A percentile compares a stretch with the other conserved stretches of the same genome.
Evolutionary conservation across 1,284 basidiomycete species (phyloP).

Genomic region (Trametes sp.): DNA sequence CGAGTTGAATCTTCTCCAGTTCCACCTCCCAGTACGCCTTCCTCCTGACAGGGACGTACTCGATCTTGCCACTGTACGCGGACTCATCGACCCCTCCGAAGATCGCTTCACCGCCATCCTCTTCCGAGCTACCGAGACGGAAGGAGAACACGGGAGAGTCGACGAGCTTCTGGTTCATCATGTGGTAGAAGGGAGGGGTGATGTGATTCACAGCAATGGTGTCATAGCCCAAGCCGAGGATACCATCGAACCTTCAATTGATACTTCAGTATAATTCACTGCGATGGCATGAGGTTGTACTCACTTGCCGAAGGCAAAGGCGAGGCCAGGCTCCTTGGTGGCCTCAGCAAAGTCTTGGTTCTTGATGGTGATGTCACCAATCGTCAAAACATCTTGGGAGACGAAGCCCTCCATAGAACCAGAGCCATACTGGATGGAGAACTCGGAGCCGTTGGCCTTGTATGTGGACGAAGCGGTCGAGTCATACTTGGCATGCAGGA

Average conservation of each 20-base stretch:
- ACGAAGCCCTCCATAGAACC: slow-evolving; percentile 98
- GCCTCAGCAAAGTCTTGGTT: slow-evolving; percentile 96
- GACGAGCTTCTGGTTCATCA: slow-evolving; percentile 87
- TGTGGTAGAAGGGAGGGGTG: slow-evolving; percentile 94
- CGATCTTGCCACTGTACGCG: slow-evolving; percentile 86
- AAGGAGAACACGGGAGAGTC: slow-evolving; percentile 94
- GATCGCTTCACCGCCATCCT: slow-evolving; percentile 91
- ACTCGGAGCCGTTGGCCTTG: slow-evolving; percentile 91
- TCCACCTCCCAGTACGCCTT: slow-evolving; percentile 99
- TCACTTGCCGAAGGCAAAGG: slow-evolving; percentile 96
- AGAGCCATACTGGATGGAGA: slow-evolving; percentile 95
- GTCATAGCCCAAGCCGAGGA: slow-evolving; percentile 94
- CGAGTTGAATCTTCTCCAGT: slow-evolving; percentile 86
- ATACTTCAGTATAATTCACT: neutral
- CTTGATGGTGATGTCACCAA: slow-evolving; percentile 86
- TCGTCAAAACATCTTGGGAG: slow-evolving; percentile 83
- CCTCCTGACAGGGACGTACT: slow-evolving; percentile 92
- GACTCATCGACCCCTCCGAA: slow-evolving; percentile 91
- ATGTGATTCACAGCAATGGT: slow-evolving; percentile 97
- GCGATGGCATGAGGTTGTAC: slow-evolving; percentile 36
- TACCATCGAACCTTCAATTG: slow-evolving; percentile 87
- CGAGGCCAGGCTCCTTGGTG: slow-evolving; percentile 95
- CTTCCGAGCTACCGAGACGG: slow-evolving; percentile 88
- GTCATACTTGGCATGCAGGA: slow-evolving; percentile 96
- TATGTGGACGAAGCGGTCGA: slow-evolving; percentile 85